Percentiles rank a stretch among this genome's conserved stretches.
Conservation (phyloP, 306 rosid genomes). For the Pterocarpus santalinus region DNA sequence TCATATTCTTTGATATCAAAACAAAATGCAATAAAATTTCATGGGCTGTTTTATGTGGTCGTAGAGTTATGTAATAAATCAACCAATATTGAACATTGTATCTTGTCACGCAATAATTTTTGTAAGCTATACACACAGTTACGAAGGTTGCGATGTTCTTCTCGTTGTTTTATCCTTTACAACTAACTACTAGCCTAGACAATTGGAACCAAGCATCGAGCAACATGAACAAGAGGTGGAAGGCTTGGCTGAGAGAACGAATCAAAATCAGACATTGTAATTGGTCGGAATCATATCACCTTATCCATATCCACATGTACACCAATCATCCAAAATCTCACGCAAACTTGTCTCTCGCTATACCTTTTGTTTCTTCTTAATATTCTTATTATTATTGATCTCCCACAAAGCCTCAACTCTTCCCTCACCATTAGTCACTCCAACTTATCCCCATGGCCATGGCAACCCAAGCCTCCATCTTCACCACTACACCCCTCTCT, state of each 20-base stretch:
- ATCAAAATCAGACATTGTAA: constrained; percentile 59
- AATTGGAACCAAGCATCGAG: no score
- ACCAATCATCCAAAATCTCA: constrained; percentile 46
- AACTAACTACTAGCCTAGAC: no score
- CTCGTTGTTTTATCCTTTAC: no score
- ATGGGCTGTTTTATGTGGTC: no score
- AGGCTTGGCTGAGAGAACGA: constrained; percentile 42
- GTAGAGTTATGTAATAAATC: no score
- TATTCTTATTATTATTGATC: not conserved
- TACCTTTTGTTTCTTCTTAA: not conserved
- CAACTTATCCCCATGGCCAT: constrained; percentile 58
- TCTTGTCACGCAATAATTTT: no score
- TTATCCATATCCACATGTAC: constrained; percentile 69
- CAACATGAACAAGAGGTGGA: not conserved
- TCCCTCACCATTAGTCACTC: not conserved
- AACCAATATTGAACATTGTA: no score
- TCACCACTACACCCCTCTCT: constrained; percentile 64
- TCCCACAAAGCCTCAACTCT: constrained; percentile 6
- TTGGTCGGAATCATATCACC: constrained; percentile 67
- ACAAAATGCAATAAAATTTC: no score
- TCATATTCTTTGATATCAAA: no score
- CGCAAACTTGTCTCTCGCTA: constrained; percentile 3
- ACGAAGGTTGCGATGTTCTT: no score
- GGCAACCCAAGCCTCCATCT: constrained; percentile 91
- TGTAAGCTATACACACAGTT: no score